These are phyloP conservation scores for Wickerhamiella pararugosa DNA, from an alignment of 1,139 yeast genomes.

Conservation along the genomic window DNA sequence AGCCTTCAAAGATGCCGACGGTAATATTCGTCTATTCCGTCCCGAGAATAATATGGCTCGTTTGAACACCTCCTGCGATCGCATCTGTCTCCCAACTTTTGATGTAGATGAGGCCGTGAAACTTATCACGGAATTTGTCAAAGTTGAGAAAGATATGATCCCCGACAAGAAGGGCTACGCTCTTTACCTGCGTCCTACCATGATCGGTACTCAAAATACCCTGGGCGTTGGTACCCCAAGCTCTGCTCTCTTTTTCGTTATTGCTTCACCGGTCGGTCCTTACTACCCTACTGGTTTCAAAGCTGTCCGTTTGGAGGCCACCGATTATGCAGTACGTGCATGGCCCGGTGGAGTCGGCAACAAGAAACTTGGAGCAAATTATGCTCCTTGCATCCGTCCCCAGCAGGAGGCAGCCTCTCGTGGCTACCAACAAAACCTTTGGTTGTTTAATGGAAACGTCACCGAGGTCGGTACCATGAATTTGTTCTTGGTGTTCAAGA, in stretches of 20 bases:
- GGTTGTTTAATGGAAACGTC: slow-evolving; percentile 82
- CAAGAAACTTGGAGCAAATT: slow-evolving; percentile 90
- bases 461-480: slow-evolving; percentile 99
- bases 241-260: slow-evolving; percentile 64
- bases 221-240: slow-evolving; percentile 74
- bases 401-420: slow-evolving; percentile 73
- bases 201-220: slow-evolving; percentile 79
- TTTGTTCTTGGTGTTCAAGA: slow-evolving; percentile 68
- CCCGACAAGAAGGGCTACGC: slow-evolving; percentile 82
- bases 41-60: slow-evolving; percentile 82
- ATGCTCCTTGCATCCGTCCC: slow-evolving; percentile 86
- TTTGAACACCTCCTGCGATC: slow-evolving; percentile 72
- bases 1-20: slow-evolving; percentile 57
- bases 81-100: slow-evolving; percentile 81
- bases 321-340: slow-evolving; percentile 88
- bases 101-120: slow-evolving; percentile 63
- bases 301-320: slow-evolving; percentile 85
- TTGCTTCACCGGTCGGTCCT: slow-evolving; percentile 93
- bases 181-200: slow-evolving; percentile 79
- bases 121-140: slow-evolving; percentile 57
- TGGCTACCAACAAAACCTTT: slow-evolving; percentile 89
- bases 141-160: slow-evolving; percentile 57
- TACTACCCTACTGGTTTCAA: slow-evolving; percentile 76
- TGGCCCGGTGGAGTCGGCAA: slow-evolving; percentile 99
- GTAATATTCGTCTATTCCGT: slow-evolving; percentile 67